Conservation (phyloP, 345 rosid genomes). For the Aquilaria malaccensis region DNA sequence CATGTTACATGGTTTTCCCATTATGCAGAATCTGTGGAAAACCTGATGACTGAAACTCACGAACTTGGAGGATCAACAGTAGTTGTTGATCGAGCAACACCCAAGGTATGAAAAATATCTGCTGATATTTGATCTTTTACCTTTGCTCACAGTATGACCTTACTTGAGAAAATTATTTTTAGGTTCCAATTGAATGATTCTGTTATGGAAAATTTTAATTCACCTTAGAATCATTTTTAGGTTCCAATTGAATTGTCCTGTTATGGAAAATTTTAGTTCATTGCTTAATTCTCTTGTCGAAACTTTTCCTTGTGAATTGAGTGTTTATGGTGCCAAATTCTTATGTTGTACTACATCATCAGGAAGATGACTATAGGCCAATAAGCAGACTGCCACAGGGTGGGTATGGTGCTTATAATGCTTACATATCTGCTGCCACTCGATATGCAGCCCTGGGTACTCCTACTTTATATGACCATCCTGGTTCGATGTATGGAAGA, state of each 20-base stretch:
- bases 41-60: conserved; percentile 84
- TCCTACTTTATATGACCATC: conserved; percentile 92
- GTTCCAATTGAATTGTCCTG: neutral
- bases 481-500: conserved; percentile 74
- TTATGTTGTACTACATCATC: conserved; percentile 8
- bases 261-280: neutral
- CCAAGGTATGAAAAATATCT: conserved; percentile 45
- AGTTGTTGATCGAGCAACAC: conserved; percentile 96
- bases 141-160: neutral
- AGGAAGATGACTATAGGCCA: conserved; percentile 91
- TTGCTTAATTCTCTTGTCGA: neutral
- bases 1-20: neutral
- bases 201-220: neutral
- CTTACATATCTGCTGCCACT: conserved; percentile 95
- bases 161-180: neutral
- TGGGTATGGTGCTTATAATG: conserved; percentile 98
- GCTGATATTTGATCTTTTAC: neutral
- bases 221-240: conserved; percentile 2
- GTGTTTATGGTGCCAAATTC: neutral
- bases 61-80: conserved; percentile 86
- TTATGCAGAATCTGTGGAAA: conserved; percentile 78
- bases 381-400: conserved; percentile 48
- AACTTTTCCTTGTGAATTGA: no score
- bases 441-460: conserved; percentile 94
- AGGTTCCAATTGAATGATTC: neutral